A percentile compares a stretch with the other conserved stretches of the same genome.
Conservation (phyloP, 352 stramenopile species). For the Phytophthora meadii region DNA sequence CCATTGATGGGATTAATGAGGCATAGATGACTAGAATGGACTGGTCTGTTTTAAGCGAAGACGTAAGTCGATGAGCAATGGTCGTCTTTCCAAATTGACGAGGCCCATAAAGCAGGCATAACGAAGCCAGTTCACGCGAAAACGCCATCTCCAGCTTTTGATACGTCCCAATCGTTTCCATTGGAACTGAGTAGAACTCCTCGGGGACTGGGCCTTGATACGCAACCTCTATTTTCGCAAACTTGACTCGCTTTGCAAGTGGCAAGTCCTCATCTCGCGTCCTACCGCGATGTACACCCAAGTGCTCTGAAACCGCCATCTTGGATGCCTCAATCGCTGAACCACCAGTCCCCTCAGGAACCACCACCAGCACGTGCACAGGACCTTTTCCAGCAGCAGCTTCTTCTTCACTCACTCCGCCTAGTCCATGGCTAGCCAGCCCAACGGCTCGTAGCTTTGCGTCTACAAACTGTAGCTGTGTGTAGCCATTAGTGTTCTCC, state of each 20-base stretch:
- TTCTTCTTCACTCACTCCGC: too few species aligned
- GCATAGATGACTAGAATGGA: neutral
- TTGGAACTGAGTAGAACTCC: neutral
- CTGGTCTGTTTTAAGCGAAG: slow-evolving; percentile 15
- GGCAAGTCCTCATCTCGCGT: neutral
- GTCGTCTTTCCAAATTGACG: slow-evolving; percentile 34
- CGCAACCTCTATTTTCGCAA: neutral
- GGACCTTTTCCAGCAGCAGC: too few species aligned
- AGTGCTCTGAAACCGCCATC: too few species aligned
- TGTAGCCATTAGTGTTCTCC: too few species aligned
- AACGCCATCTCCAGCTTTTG: neutral
- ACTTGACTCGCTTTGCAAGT: neutral
- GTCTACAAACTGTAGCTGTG: too few species aligned
- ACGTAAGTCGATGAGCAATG: slow-evolving; percentile 16
- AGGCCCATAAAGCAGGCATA: slow-evolving; percentile 28
- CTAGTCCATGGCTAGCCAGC: too few species aligned
- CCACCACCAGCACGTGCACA: neutral
- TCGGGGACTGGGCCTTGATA: neutral
- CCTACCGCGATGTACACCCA: too few species aligned
- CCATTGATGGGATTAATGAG: neutral
- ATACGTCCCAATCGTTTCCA: neutral
- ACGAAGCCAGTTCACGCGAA: neutral
- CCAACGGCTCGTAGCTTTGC: too few species aligned
- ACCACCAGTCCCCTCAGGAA: neutral
- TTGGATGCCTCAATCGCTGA: too few species aligned